These are phyloP conservation scores for Talaromyces albobiverticillius DNA, from an alignment of 2,329 filamentous ascomycete genomes.

Conservation along the genomic window DNA sequence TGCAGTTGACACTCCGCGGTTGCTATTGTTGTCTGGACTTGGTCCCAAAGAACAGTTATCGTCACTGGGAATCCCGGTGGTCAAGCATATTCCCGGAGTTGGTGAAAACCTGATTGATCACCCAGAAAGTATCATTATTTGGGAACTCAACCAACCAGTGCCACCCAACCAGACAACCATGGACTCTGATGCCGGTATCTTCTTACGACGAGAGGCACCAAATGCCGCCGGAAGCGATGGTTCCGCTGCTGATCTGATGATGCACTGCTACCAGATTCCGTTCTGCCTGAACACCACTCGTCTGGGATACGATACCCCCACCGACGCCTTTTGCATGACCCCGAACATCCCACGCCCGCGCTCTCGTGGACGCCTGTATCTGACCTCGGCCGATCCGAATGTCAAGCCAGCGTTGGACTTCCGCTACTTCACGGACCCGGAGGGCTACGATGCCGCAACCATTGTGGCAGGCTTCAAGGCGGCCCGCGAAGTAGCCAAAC, in stretches of 20 bases:
- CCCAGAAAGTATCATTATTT: slow-evolving; percentile 65
- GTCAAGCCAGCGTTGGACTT: slow-evolving; percentile 84
- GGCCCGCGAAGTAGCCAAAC: slow-evolving; percentile 71
- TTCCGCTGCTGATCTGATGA: slow-evolving; percentile 82
- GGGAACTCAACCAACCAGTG: slow-evolving; percentile 77
- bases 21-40: slow-evolving; percentile 54
- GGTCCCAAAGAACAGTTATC: slow-evolving; percentile 53
- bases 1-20: slow-evolving; percentile 74
- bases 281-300: slow-evolving; percentile 83
- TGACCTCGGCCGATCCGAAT: slow-evolving; percentile 69
- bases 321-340: slow-evolving; percentile 89
- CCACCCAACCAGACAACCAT: slow-evolving; percentile 81
- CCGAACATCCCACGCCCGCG: slow-evolving; percentile 84
- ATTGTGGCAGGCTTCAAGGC: slow-evolving; percentile 74
- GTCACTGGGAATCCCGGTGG: slow-evolving; percentile 55
- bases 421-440: slow-evolving; percentile 83
- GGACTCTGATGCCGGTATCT: slow-evolving; percentile 87
- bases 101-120: slow-evolving; percentile 65
- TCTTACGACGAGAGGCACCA: slow-evolving; percentile 72
- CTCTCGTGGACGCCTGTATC: slow-evolving; percentile 72
- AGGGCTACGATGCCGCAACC: slow-evolving; percentile 80
- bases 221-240: slow-evolving; percentile 70
- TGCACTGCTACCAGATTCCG: slow-evolving; percentile 95
- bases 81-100: slow-evolving; percentile 60
- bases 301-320: slow-evolving; percentile 68